Percentiles rank a stretch among this genome's conserved stretches.
phyloP scores from a whole-genome alignment of 805 yeast species.

The Clavispora asparagi region DNA sequence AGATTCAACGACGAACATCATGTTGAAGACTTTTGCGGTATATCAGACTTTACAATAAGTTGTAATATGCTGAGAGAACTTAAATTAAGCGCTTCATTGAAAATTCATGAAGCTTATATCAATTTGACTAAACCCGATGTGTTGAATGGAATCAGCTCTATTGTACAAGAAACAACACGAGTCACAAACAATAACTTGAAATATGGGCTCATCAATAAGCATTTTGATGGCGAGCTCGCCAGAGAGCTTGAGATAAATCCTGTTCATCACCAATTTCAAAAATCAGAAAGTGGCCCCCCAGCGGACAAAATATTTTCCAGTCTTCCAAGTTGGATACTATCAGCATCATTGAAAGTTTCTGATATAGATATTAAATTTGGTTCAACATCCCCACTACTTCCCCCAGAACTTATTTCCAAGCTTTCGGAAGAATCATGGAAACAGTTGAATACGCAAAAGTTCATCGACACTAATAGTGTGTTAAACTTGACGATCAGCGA shows the following conservation, averaged over 20 bases:
- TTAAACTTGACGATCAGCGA: neutral
- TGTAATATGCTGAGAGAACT: conserved; percentile 25
- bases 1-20: conserved; percentile 6
- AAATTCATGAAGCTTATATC: conserved; percentile 14
- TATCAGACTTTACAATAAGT: conserved; percentile 15
- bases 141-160: conserved; percentile 25
- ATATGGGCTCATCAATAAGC: conserved; percentile 24
- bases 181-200: conserved; percentile 20
- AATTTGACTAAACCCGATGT: conserved; percentile 27
- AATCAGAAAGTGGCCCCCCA: neutral
- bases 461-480: conserved; percentile 1
- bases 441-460: neutral
- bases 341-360: conserved; percentile 8
- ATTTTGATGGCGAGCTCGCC: conserved; percentile 20
- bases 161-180: conserved; percentile 23
- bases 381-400: conserved; percentile 35
- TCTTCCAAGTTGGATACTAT: neutral
- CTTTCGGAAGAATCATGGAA: conserved; percentile 17
- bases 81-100: conserved; percentile 12
- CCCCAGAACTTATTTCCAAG: conserved; percentile 13
- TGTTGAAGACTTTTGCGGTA: conserved; percentile 19
- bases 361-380: conserved; percentile 24
- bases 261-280: neutral
- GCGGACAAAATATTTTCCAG: conserved; percentile 5
- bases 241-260: conserved; percentile 2